Base-by-base conservation (phyloP, 352 stramenopile genomes). In the Nothophytophthora sp. region DNA sequence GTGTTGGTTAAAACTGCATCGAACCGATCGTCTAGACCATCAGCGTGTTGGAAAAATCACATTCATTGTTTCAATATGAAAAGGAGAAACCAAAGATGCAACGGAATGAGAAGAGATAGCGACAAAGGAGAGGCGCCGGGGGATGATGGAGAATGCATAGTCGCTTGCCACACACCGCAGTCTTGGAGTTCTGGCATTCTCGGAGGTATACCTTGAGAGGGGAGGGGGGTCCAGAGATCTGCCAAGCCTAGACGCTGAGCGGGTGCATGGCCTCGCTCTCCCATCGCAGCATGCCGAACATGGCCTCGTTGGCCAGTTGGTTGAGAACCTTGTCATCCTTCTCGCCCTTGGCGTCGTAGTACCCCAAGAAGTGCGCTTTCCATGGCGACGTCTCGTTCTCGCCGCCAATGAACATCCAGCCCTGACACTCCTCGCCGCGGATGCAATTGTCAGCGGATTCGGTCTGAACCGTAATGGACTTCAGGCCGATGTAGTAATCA, bases 241-340 rank as follows among this genome's bases (percentile, higher is more conserved):
- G 2, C 24, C 10, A 13, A 30, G 18, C 18, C 44, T 86, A 90
- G 28, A 90, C 76, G 46, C 77, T 92, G 3, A 92, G 62, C 22
- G 81, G 81, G 45, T 90, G 76, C 78, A 90, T 88, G 5, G 83
- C 81, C 51, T 93, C 81, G 42, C 83, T 93, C 60, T 93, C 83
- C 83, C 81, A 93, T 62, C 83, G 73, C 42, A 93, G 63, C 74
- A 91, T 89, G 23, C 78, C 79, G 53, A 93, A 93, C 81, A 91
- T 93, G 50, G 81, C 76, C 52, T 93, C 83, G 44, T 92, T 93
- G 24, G 76, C 78, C 20, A 90, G 55, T 50, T 93, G 82, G 57
- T 90, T 91, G 27, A 90, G 55, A 47, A 92, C 73, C 68, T 89
- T 90, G 67, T 90, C 82, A 47, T 90, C 76, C 61, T 88, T 88